Conservation (phyloP, 164 flowering plant species). For the Magnolia kwangsiensis region DNA sequence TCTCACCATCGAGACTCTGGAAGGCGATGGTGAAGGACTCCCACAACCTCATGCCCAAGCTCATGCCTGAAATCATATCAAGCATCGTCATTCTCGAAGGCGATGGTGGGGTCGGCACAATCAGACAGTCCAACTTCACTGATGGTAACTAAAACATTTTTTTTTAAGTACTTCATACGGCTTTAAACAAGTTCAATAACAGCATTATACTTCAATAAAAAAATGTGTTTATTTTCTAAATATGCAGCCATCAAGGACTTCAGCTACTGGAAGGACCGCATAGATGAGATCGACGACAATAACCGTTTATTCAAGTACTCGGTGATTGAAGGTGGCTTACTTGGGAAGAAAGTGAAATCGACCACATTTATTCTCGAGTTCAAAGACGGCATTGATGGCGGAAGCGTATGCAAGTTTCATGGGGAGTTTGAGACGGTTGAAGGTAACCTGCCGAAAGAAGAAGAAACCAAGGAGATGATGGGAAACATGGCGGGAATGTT, state of each 20-base stretch:
- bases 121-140: slow-evolving; percentile 2
- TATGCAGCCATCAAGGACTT: neutral
- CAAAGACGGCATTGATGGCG: neutral
- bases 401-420: neutral
- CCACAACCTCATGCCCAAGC: slow-evolving; percentile 2
- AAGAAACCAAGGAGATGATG: slow-evolving; percentile 3
- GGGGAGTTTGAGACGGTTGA: neutral
- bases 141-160: neutral
- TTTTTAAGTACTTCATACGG: neutral
- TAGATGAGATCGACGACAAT: slow-evolving; percentile 6
- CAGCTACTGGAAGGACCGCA: slow-evolving; percentile 3
- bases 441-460: neutral
- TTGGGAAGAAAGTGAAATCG: slow-evolving; percentile 6
- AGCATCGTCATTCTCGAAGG: neutral
- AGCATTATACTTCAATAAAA: neutral
- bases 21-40: slow-evolving; percentile 3
- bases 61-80: slow-evolving; percentile 6
- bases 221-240: neutral
- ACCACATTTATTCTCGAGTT: neutral
- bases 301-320: neutral
- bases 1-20: neutral
- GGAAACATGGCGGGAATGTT: neutral
- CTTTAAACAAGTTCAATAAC: too few species aligned
- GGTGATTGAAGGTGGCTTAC: slow-evolving; percentile 5
- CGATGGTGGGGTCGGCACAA: slow-evolving; percentile 1